Evolutionary conservation across 495 filamentous ascomycete species (phyloP), one percentile per base, ranked within the genome.

Genomic region (Xylaria venustula): DNA sequence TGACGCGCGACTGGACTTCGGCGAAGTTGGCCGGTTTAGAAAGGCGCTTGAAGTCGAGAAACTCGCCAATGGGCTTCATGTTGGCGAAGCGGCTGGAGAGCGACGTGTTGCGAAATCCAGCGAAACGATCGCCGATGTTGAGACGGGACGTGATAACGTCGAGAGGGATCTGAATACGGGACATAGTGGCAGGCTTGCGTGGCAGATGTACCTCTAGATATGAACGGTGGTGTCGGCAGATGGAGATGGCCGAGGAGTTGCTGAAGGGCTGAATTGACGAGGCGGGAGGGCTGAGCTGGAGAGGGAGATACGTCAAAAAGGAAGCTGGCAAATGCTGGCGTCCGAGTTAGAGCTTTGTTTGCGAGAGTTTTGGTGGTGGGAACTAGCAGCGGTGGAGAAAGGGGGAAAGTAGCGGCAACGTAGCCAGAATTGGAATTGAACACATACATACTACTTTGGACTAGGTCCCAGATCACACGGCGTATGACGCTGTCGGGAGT

Each of bases 31-130:
- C 83, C 4, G 94, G 95, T 79, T 97, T 98, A 47, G 91, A 97
- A 11, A 98, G 64, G 30, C 93, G 89, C 83, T 97, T 98, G 74
- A 97, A 67, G 74, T 98, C 93, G 70, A 98, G 81, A 76, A 98
- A 98, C 74, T 98, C 94, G 62, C 88, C 87, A 66, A 98, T 71
- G 30, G 95, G 95, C 42, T 87, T 88, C 62, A 98, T 84, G 79
- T 97, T 98, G 74, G 92, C 86, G 73, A 98, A 98, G 64, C 95
- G 87, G 58, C 85, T 82, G 50, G 83, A 81, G 54, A 97, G 71
- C 2, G 91, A 89, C 53, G 91, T 86, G 48, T 86, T 85, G 73
- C 90, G 84, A 61, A 97, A 77, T 72, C 86, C 88, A 69, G 87
- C 84, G 79, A 96, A 91, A 63, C 78, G 74, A 54, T 84, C 81